Conservation (phyloP, 2,329 filamentous ascomycete species). For the Alternaria longipes region DNA sequence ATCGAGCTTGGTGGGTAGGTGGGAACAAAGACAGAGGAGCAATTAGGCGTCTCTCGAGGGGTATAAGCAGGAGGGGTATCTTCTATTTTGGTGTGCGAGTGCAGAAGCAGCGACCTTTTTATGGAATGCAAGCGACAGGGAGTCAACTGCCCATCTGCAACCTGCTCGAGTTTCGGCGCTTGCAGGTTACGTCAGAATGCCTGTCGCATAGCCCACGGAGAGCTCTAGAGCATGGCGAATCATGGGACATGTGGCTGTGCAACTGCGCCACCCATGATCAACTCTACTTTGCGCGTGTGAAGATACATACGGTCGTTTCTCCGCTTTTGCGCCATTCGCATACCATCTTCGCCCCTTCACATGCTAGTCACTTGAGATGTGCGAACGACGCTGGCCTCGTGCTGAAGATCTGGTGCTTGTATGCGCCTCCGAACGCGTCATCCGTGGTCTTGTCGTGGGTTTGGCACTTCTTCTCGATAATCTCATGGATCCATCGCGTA, state of each 20-base stretch:
- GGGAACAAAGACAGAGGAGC: neutral
- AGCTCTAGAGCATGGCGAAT: slow-evolving; percentile 5
- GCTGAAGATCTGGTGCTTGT: neutral
- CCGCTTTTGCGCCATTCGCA: neutral
- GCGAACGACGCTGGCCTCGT: neutral
- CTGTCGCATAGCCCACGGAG: slow-evolving; percentile 5
- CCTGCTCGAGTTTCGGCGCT: slow-evolving; percentile 28
- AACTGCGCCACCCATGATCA: slow-evolving; percentile 5
- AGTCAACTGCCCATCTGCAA: slow-evolving; percentile 13
- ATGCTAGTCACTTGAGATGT: neutral
- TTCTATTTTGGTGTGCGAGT: slow-evolving; percentile 20
- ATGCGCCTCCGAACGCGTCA: slow-evolving; percentile 20
- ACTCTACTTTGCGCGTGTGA: neutral
- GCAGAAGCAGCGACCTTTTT: slow-evolving; percentile 20
- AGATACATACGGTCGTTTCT: neutral
- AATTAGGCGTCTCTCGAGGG: neutral
- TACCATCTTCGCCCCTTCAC: slow-evolving; percentile 11
- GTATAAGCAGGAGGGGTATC: slow-evolving; percentile 20
- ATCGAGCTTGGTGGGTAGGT: slow-evolving; percentile 1
- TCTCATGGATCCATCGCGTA: neutral
- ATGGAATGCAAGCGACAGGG: slow-evolving; percentile 21
- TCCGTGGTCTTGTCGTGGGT: neutral
- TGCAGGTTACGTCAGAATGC: slow-evolving; percentile 23
- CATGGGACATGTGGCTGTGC: slow-evolving; percentile 11
- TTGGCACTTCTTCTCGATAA: slow-evolving; percentile 4